Evolutionary conservation across 2,329 filamentous ascomycete genomes (phyloP), one percentile per base, ranked within the genome.

Genomic region (Penicillium thymicola): DNA sequence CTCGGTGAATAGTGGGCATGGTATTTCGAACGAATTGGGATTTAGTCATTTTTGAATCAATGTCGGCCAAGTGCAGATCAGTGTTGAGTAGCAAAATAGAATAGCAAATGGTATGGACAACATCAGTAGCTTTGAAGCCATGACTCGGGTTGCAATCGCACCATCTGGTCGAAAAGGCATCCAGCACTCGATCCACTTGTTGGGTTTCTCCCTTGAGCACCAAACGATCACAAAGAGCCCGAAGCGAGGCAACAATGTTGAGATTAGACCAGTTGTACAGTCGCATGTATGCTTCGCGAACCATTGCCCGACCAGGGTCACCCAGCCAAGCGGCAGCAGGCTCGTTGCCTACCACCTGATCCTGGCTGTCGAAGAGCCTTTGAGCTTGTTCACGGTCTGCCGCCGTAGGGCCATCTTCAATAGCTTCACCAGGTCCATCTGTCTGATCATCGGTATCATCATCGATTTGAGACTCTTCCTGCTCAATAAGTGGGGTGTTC

Each of bases 41-140:
- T 54, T 89, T 86, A 1, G 93, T 97, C 94, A 99, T 99, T 78
- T 96, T 96, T 66, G 89, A 86, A 59, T 96, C 92, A 65, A 97
- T 96, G 70, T 97, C 92, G 57, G 93, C 94, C 68, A 97, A 75
- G 69, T 99, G 93, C 54, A 99, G 80, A 77, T 99, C 94, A 34
- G 94, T 99, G 69, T 99, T 99, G 61, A 99, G 82, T 11, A 99
- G 82, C 69, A 99, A 87, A 62, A 99, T 86, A 1, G 94, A 97
- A 74, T 97, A 99, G 76, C 91, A 95, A 61, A 97, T 95, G 25
- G 92, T 97, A 72, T 99, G 93, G 18, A 99, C 92, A 46, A 97
- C 89, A 77, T 97, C 90, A 64, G 81, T 85, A 54, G 89, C 85
- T 75, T 94, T 97, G 81, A 97, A 99, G 14, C 93, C 92, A 74